These are phyloP conservation scores for Porcisia deanei DNA, from an alignment of 208 protist genomes.

Conservation along the genomic window DNA sequence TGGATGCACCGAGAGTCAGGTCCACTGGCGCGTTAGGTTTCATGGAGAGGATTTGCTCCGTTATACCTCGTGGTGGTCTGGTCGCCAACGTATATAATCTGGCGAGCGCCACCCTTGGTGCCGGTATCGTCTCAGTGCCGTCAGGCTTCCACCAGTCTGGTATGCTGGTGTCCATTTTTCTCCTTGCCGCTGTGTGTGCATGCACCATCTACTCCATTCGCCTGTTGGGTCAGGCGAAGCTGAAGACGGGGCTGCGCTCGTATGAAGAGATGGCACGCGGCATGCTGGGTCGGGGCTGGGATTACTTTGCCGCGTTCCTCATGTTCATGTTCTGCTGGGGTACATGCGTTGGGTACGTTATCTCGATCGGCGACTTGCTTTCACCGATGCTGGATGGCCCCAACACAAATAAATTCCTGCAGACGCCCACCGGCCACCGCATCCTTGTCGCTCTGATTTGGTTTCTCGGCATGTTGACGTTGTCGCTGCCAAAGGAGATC, in stretches of 20 bases:
- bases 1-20: not conserved
- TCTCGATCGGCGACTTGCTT: constrained; percentile 70
- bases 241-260: constrained; percentile 69
- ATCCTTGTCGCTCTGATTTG: constrained; percentile 54
- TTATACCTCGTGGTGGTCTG: constrained; percentile 74
- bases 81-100: constrained; percentile 74
- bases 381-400: constrained; percentile 43
- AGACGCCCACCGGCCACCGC: constrained; percentile 42
- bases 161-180: constrained; percentile 51
- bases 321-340: constrained; percentile 88
- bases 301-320: constrained; percentile 71
- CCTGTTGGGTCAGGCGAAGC: constrained; percentile 53
- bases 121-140: constrained; percentile 75
- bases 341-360: constrained; percentile 78
- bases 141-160: constrained; percentile 69
- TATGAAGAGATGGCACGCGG: constrained; percentile 79
- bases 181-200: constrained; percentile 47
- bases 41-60: constrained; percentile 17
- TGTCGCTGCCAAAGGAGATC: constrained; percentile 86
- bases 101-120: constrained; percentile 74
- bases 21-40: not conserved
- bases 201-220: constrained; percentile 83
- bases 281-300: constrained; percentile 63
- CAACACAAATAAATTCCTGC: constrained; percentile 44
- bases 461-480: constrained; percentile 64